Evolutionary conservation across 208 protist species (phyloP), one percentile per base, ranked within the genome.

Genomic region (Leishmania turanica): DNA sequence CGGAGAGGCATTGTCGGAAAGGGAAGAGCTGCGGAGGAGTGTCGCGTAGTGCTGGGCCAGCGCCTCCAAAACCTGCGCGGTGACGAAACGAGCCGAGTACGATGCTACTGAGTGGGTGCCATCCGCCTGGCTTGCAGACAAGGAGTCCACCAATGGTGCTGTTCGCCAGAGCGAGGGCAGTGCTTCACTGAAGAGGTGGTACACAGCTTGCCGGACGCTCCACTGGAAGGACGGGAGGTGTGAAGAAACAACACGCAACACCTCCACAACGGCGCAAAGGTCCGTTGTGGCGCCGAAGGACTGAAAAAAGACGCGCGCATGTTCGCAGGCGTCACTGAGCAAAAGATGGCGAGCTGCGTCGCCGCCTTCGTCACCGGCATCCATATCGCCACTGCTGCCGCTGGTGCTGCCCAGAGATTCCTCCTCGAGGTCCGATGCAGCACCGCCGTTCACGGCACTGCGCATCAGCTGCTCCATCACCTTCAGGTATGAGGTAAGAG

Each of bases 141-240:
- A 58, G 47, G 49, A 60, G 31, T 76, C 71, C 71, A 76, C 11
- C 49, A 76, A 56, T 24, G 49, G 71, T 27, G 71, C 71, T 60
- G 31, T 45, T 45, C 27, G 31, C 80, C 80, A 84, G 51, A 84
- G 80, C 2, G 58, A 34, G 34, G 80, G 82, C 60, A 86, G 62
- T 13, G 34, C 60, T 51, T 81, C 70, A 71, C 78, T 86, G 42
- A 86, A 27, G 37, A 86, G 82, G 56, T 78, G 77, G 31, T 82
- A 86, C 60, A 86, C 49, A 24, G 70, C 73, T 72, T 82, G 78
- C 13, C 82, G 82, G 64, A 81, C 80, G 34, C 80, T 79, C 80
- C 80, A 84, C 56, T 84, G 80, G 58, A 84, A 40, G 42, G 53
- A 62, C 0, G 74, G 42, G 7, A 84, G 62, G 51, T 54, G 42